Conservation (phyloP, 2,329 filamentous ascomycete genomes). For the Helicocarpus griseus region DNA sequence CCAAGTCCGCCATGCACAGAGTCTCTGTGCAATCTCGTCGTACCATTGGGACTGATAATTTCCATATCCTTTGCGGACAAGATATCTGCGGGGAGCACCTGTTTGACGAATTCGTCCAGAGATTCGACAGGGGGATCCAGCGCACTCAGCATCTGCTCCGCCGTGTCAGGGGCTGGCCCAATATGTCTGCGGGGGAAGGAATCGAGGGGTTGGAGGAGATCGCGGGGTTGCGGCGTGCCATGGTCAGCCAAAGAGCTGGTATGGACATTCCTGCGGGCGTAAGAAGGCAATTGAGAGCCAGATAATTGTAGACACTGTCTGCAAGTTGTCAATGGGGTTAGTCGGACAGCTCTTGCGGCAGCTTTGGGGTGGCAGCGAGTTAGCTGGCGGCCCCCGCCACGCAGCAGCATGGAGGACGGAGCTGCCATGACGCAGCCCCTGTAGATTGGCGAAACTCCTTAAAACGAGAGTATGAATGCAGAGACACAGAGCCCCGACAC, state of each 20-base stretch:
- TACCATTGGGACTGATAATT: conserved; percentile 40
- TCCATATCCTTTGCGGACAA: conserved; percentile 56
- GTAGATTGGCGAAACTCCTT: neutral
- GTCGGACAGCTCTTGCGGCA: conserved; percentile 7
- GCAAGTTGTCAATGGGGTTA: conserved; percentile 22
- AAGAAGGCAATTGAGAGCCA: conserved; percentile 12
- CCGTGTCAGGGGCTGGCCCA: conserved; percentile 62
- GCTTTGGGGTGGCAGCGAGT: conserved; percentile 2
- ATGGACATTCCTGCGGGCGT: conserved; percentile 50
- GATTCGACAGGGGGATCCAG: conserved; percentile 64
- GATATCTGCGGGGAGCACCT: conserved; percentile 75
- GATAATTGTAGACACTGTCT: conserved; percentile 22
- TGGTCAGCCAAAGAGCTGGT: conserved; percentile 89
- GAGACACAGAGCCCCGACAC: neutral
- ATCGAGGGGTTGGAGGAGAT: conserved; percentile 40
- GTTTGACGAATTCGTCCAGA: conserved; percentile 72
- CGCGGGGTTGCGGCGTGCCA: conserved; percentile 35
- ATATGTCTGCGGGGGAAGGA: conserved; percentile 77
- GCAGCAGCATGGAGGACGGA: conserved; percentile 11
- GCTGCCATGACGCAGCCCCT: conserved; percentile 10
- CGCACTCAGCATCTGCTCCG: conserved; percentile 67
- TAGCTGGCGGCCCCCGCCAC: conserved; percentile 10
- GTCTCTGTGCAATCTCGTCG: conserved; percentile 32
- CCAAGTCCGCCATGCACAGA: conserved; percentile 37
- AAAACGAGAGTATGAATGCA: neutral